Evolutionary conservation across 768 basidiomycete genomes (phyloP).

Genomic region (Russula sp.): DNA sequence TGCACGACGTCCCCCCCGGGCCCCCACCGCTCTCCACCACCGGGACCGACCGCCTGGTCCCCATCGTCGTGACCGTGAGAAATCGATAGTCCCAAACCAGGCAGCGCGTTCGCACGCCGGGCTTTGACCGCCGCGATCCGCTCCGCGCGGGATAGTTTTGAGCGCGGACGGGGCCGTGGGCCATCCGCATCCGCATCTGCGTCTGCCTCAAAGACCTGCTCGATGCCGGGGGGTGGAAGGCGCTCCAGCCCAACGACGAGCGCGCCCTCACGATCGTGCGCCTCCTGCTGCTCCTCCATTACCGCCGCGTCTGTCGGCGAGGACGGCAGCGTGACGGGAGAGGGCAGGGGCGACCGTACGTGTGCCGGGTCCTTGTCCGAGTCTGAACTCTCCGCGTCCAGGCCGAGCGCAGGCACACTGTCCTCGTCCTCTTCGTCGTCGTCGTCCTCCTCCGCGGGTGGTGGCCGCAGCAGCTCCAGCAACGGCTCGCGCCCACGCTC

Average conservation of each 20-base stretch:
- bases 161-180: slow-evolving; percentile 48
- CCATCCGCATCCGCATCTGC: slow-evolving; percentile 21
- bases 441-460: slow-evolving; percentile 38
- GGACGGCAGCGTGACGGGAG: background rate
- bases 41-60: background rate
- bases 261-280: slow-evolving; percentile 41
- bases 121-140: slow-evolving; percentile 57
- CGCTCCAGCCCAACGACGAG: slow-evolving; percentile 45
- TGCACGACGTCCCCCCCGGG: slow-evolving; percentile 76
- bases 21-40: slow-evolving; percentile 49
- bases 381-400: slow-evolving; percentile 48
- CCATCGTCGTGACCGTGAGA: slow-evolving; percentile 19
- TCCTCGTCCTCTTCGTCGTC: slow-evolving; percentile 42
- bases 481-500: slow-evolving; percentile 70
- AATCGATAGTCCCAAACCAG: slow-evolving; percentile 28
- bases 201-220: slow-evolving; percentile 82
- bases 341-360: slow-evolving; percentile 26
- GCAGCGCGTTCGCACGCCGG: slow-evolving; percentile 40
- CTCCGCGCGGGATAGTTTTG: slow-evolving; percentile 68
- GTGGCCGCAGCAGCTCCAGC: slow-evolving; percentile 49
- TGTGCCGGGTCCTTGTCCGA: slow-evolving; percentile 41
- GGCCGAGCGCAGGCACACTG: slow-evolving; percentile 43
- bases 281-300: slow-evolving; percentile 21
- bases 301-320: slow-evolving; percentile 29
- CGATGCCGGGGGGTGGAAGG: slow-evolving; percentile 60